Percentiles rank a stretch among this genome's conserved stretches.
Evolutionary conservation across 176 grass and related monocot genomes (phyloP).

Genomic region (Oryza glaberrima): DNA sequence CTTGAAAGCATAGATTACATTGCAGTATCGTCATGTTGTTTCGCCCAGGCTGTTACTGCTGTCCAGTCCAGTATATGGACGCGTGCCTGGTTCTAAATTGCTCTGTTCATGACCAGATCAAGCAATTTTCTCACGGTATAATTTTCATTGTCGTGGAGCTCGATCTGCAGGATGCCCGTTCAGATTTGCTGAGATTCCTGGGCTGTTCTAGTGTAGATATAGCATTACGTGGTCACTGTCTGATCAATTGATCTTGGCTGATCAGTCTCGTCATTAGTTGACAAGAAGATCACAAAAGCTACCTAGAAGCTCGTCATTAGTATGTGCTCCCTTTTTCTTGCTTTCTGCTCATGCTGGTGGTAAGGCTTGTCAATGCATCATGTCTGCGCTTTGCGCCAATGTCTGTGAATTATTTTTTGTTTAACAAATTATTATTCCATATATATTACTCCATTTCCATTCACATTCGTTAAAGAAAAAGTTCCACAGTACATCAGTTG

Average conservation of each 20-base stretch:
- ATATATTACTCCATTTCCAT: too few relatives aligned
- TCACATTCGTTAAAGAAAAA: too few relatives aligned
- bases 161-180: not conserved
- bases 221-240: not conserved
- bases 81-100: too few relatives aligned
- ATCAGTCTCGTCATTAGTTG: not conserved
- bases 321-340: not conserved
- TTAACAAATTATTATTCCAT: too few relatives aligned
- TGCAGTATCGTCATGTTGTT: not conserved
- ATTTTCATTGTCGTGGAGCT: not conserved
- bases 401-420: too few relatives aligned
- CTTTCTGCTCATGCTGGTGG: not conserved
- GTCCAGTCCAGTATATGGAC: too few relatives aligned
- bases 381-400: too few relatives aligned
- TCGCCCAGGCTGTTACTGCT: not conserved
- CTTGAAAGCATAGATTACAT: not conserved
- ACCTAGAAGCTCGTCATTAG: not conserved
- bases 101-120: too few relatives aligned
- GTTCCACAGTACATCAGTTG: too few relatives aligned
- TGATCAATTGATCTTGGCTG: not conserved
- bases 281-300: not conserved
- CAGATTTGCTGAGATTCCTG: not conserved
- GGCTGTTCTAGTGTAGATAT: not conserved
- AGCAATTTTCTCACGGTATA: too few relatives aligned
- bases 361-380: not conserved